A percentile compares a stretch with the other conserved stretches of the same genome.
These are phyloP conservation scores for Venturia nashicola DNA, from an alignment of 2,329 filamentous ascomycete genomes.

Conservation along the genomic window DNA sequence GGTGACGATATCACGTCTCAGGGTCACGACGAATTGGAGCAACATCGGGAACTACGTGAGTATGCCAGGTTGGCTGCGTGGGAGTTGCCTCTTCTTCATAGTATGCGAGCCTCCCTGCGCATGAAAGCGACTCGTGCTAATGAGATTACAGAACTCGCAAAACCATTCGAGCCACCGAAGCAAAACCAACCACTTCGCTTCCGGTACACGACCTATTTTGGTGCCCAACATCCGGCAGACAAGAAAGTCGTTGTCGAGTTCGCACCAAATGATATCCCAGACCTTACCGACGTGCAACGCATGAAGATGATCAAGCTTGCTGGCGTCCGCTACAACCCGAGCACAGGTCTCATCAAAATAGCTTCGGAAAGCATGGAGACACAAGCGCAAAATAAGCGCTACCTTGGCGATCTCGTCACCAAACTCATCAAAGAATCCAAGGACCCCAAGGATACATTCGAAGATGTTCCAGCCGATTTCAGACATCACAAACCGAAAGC, in stretches of 20 bases:
- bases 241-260: slow-evolving; percentile 94
- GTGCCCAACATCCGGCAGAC: slow-evolving; percentile 81
- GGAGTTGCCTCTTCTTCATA: slow-evolving; percentile 86
- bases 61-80: slow-evolving; percentile 81
- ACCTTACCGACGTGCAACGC: slow-evolving; percentile 54
- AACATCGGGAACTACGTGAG: slow-evolving; percentile 77
- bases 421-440: slow-evolving; percentile 60
- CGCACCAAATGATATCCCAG: slow-evolving; percentile 54
- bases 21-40: slow-evolving; percentile 77
- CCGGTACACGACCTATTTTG: slow-evolving; percentile 94
- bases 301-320: slow-evolving; percentile 79
- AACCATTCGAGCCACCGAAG: slow-evolving; percentile 64
- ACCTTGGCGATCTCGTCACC: slow-evolving; percentile 67
- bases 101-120: slow-evolving; percentile 41
- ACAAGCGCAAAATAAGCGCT: slow-evolving; percentile 94
- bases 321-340: slow-evolving; percentile 78
- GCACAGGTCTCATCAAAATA: slow-evolving; percentile 72
- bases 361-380: slow-evolving; percentile 80
- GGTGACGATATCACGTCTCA: slow-evolving; percentile 3
- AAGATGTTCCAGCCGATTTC: slow-evolving; percentile 79
- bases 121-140: not conserved
- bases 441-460: slow-evolving; percentile 69
- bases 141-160: slow-evolving; percentile 55
- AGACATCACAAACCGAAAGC: slow-evolving; percentile 65
- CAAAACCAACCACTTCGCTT: slow-evolving; percentile 67